phyloP scores from a whole-genome alignment of 2,329 filamentous ascomycete species.

The Diaporthe eres region DNA sequence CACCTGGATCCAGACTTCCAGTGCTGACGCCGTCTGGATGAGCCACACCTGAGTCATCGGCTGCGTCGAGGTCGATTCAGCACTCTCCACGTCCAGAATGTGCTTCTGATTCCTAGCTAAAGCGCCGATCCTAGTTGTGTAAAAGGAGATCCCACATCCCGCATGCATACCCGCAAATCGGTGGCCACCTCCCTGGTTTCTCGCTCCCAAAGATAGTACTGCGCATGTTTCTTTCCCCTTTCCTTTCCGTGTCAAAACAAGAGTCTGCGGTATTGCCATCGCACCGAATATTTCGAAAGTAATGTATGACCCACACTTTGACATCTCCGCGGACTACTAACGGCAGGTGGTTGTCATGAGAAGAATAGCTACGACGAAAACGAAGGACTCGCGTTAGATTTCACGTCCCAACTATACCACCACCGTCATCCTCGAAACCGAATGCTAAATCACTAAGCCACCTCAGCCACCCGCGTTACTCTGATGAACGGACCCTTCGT shows the following conservation, averaged over 20 bases:
- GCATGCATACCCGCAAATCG: background rate
- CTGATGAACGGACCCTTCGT: slow-evolving; percentile 8
- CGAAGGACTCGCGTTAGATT: background rate
- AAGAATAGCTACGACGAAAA: background rate
- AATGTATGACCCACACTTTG: background rate
- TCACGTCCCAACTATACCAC: background rate
- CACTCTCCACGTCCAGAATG: background rate
- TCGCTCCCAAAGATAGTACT: background rate
- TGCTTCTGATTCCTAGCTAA: background rate
- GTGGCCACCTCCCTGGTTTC: background rate
- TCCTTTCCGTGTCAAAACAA: background rate
- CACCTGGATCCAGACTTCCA: background rate
- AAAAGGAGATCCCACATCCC: slow-evolving; percentile 18
- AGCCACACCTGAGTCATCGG: background rate
- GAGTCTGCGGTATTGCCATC: background rate
- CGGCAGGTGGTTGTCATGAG: too few species aligned
- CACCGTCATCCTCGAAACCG: background rate
- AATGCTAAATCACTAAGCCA: background rate
- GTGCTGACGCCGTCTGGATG: background rate
- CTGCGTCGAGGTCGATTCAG: background rate
- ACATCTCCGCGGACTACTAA: background rate
- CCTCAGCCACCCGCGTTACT: background rate
- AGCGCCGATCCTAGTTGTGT: background rate
- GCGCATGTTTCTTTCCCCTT: background rate
- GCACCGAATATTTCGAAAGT: background rate